These are phyloP conservation scores for Trichoderma sp. DNA, from an alignment of 2,329 filamentous ascomycete genomes.

Conservation along the genomic window DNA sequence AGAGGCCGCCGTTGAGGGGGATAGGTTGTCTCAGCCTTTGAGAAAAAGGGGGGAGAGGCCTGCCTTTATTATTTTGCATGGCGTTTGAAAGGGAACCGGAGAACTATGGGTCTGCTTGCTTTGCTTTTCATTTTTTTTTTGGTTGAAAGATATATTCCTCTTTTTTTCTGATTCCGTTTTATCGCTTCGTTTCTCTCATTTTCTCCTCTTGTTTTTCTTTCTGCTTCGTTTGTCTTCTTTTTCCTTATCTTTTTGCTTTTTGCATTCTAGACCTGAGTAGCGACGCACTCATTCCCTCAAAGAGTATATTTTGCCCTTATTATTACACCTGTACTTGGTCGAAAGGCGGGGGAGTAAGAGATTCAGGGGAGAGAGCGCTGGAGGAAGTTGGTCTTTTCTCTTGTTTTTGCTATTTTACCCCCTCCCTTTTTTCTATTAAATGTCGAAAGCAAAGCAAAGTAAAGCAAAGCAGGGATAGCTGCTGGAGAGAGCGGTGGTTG, in stretches of 20 bases:
- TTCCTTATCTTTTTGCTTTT: conserved; percentile 25
- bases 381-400: conserved; percentile 1
- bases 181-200: conserved; percentile 24
- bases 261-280: conserved; percentile 32
- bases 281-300: conserved; percentile 31
- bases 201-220: conserved; percentile 22
- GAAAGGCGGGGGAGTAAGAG: neutral
- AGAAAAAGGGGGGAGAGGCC: conserved; percentile 21
- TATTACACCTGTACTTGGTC: conserved; percentile 1
- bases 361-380: neutral
- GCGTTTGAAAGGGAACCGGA: conserved; percentile 32
- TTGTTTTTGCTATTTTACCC: neutral
- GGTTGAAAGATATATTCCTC: conserved; percentile 22
- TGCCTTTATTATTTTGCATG: conserved; percentile 31
- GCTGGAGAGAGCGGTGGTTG: neutral
- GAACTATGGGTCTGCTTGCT: conserved; percentile 25
- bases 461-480: neutral
- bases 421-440: neutral
- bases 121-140: conserved; percentile 21
- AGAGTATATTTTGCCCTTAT: conserved; percentile 21
- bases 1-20: neutral
- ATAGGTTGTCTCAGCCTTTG: conserved; percentile 24
- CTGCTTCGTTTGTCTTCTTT: conserved; percentile 26
- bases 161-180: conserved; percentile 22
- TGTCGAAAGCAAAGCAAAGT: neutral